Evolutionary conservation across 2,329 filamentous ascomycete genomes (phyloP), one percentile per base, ranked within the genome.

Genomic region (Lachnellula subtilissima): DNA sequence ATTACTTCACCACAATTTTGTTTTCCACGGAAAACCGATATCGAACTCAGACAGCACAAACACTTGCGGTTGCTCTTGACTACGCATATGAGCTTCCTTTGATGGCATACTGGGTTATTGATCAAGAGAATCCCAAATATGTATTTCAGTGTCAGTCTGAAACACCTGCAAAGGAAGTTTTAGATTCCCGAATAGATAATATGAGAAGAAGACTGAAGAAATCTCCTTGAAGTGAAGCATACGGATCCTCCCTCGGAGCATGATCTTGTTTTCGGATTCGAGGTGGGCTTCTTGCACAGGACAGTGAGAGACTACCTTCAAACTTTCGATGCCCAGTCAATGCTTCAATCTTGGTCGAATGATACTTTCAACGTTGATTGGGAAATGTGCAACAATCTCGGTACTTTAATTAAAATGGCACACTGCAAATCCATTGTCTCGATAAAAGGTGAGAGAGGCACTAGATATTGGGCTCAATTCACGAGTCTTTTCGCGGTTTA

Each of bases 1-100:
- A 51, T 5, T 56, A 62, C 19, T 67, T 63, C 55, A 14, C 53
- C 1, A 52, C 58, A 12, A 65, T 67, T 17, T 5, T 15, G 64
- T 67, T 17, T 15, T 15, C 14, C 17, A 15, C 17, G 9, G 37
- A 40, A 2, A 40, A 40, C 2, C 17, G 14, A 15, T 40, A 40
- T 40, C 37, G 17, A 40, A 15, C 1, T 2, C 37, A 40, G 17
- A 17, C 14, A 40, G 14, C 14, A 15, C 14, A 3, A 3, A 15
- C 7, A 11, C 14, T 40, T 11, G 5, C 14, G n/a, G n/a, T 40
- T 4, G 37, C n/a, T 17, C 6, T 15, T n/a, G 5, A 17, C 9
- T 7, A 1, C 12, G 4, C 6, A 15, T 8, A 5, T 2, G 14
- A 15, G 14, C 17, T 40, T 15, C 14, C 37, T 2, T 15, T 40